phyloP scores from a whole-genome alignment of 805 yeast species.

The Yarrowia phangngaensis region DNA sequence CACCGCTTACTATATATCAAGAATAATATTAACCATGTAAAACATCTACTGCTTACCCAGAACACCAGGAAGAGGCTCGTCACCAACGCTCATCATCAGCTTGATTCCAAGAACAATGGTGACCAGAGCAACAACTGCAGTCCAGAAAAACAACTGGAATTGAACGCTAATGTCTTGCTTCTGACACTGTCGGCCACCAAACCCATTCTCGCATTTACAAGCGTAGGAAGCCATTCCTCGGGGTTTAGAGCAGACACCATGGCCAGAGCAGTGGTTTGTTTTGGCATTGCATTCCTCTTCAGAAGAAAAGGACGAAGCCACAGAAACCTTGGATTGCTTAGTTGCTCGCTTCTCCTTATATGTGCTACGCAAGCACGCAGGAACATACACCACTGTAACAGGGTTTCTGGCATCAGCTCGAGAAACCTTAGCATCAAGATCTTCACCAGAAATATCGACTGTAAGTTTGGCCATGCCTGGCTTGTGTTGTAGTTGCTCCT shows the following conservation, averaged over 20 bases:
- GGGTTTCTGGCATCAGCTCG: constrained; percentile 12
- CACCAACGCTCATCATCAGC: constrained; percentile 52
- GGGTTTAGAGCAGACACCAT: constrained; percentile 39
- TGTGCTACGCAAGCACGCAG: constrained; percentile 6
- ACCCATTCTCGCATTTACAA: constrained; percentile 41
- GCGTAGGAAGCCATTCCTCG: constrained; percentile 35
- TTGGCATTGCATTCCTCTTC: constrained; percentile 37
- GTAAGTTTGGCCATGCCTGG: constrained; percentile 8
- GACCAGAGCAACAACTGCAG: constrained; percentile 48
- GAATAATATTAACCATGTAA: background rate
- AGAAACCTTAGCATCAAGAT: background rate
- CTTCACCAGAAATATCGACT: background rate
- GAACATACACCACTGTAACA: constrained; percentile 23
- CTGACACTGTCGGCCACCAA: constrained; percentile 53
- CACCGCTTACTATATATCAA: no score
- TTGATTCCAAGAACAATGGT: constrained; percentile 51
- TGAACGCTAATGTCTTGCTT: constrained; percentile 64
- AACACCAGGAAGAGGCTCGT: constrained; percentile 64
- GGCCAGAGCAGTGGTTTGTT: constrained; percentile 41
- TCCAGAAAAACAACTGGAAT: constrained; percentile 68
- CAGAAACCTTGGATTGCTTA: no score
- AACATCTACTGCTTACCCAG: constrained; percentile 43
- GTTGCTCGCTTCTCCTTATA: constrained; percentile 10
- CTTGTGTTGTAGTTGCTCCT: constrained; percentile 24
- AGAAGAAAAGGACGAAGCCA: constrained; percentile 30